A percentile compares a stretch with the other conserved stretches of the same genome.
Conservation (phyloP, 495 filamentous ascomycete species). For the Copromyces sp. region DNA sequence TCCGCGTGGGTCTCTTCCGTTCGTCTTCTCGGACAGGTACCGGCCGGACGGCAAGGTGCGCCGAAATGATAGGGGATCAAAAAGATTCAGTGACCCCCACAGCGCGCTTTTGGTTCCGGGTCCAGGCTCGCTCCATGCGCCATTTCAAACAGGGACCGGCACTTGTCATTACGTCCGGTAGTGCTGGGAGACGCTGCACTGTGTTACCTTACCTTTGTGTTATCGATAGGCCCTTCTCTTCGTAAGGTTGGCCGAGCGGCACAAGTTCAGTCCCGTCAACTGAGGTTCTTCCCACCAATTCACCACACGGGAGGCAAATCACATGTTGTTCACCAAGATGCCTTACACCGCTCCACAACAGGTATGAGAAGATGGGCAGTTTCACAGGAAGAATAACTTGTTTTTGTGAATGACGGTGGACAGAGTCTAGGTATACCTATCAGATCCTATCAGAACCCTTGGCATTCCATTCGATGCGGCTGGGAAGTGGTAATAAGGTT, state of each 20-base stretch:
- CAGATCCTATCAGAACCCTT: neutral
- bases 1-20: neutral
- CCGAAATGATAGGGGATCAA: neutral
- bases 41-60: neutral
- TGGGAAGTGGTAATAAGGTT: neutral
- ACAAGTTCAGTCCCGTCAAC: neutral
- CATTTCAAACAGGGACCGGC: neutral
- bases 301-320: neutral
- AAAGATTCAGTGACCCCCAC: neutral
- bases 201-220: neutral
- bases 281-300: neutral
- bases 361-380: neutral
- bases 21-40: neutral
- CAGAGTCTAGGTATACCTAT: neutral
- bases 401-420: neutral
- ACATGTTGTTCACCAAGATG: neutral
- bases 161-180: neutral
- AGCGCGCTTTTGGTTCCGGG: neutral
- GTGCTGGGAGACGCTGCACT: neutral
- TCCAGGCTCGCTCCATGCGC: neutral
- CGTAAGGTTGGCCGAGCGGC: neutral
- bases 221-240: neutral
- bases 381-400: neutral
- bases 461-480: neutral
- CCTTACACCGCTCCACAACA: neutral